Conservation (phyloP, 768 basidiomycete genomes). For the Piloderma croceum region DNA sequence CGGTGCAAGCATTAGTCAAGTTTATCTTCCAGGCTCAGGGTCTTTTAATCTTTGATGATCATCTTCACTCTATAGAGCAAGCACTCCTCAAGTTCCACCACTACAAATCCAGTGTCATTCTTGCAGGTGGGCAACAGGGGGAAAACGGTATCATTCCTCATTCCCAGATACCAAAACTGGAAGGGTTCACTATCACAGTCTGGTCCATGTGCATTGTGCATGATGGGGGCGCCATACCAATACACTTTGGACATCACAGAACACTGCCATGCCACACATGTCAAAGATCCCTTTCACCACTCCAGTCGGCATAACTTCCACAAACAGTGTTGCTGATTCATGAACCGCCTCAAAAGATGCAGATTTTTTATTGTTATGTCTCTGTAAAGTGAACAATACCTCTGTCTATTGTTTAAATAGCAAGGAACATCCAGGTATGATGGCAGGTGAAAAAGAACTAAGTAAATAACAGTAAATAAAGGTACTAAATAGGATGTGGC, state of each 20-base stretch:
- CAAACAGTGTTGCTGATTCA: neutral
- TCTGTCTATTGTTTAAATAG: too few relatives aligned
- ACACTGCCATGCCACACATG: neutral
- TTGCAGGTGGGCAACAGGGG: slow-evolving; percentile 1
- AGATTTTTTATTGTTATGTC: too few relatives aligned
- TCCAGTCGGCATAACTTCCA: neutral
- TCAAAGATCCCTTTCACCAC: neutral
- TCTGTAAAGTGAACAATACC: too few relatives aligned
- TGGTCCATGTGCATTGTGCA: slow-evolving; percentile 2
- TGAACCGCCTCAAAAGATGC: neutral
- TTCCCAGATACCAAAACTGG: slow-evolving; percentile 8
- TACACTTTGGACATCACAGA: slow-evolving; percentile 5
- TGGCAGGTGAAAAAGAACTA: too few relatives aligned
- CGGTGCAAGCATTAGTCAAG: neutral
- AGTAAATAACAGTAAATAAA: too few relatives aligned
- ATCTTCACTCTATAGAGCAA: neutral
- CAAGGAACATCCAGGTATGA: too few relatives aligned
- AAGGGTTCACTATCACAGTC: slow-evolving; percentile 4
- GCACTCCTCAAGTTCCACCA: slow-evolving; percentile 1
- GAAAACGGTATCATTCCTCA: neutral
- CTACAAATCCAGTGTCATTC: neutral
- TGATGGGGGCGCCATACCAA: slow-evolving; percentile 1
- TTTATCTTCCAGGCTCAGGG: slow-evolving; percentile 4
- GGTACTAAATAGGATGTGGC: too few relatives aligned
- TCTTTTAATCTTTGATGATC: neutral